Evolutionary conservation across 768 basidiomycete genomes (phyloP), one percentile per base, ranked within the genome.

Genomic region (Boletus tomentosulus): DNA sequence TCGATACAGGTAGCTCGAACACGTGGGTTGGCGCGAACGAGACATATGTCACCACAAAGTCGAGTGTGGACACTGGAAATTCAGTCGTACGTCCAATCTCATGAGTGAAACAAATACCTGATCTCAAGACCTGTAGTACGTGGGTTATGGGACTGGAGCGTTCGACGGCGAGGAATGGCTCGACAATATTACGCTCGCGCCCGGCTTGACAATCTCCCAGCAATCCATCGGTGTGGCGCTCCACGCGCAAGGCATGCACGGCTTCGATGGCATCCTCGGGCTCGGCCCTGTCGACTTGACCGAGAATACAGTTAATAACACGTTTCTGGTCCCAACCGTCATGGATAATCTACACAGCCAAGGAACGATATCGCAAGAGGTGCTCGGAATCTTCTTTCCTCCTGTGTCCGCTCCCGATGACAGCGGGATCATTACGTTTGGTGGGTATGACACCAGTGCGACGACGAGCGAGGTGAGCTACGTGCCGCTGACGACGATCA

Each of bases 261-360:
- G 61, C 7, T 60, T 74, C 11, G 74, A 77, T 50, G 77, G 77
- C 12, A 66, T 77, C 46, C 66, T 78, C 12, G 59, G 76, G 58
- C 28, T 62, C 28, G 69, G 75, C 8, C 76, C 76, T 6, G 39
- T 52, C 3, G 65, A 60, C 39, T 54, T 76, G 44, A 74, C 75
- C 0, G 28, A 54, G 2, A 63, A 62, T 46, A 64, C 62, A 7
- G 51, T 69, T 11, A 46, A 30, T 15, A 53, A 53, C 35, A 30
- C 42, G 7, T 31, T 15, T 8, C 7, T 43, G 7, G 58, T 73
- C 34, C 67, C 70, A 4, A 76, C 74, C 8, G 70, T 75, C 11
- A 62, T 58, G 11, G 66, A 75, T 58, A 74, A 69, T 52, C 68
- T 75, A 4, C 63, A 53, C 46, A 31, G 43, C 6, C 67, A 72